Evolutionary conservation across 345 rosid species (phyloP).

Genomic region (Adansonia digitata): DNA sequence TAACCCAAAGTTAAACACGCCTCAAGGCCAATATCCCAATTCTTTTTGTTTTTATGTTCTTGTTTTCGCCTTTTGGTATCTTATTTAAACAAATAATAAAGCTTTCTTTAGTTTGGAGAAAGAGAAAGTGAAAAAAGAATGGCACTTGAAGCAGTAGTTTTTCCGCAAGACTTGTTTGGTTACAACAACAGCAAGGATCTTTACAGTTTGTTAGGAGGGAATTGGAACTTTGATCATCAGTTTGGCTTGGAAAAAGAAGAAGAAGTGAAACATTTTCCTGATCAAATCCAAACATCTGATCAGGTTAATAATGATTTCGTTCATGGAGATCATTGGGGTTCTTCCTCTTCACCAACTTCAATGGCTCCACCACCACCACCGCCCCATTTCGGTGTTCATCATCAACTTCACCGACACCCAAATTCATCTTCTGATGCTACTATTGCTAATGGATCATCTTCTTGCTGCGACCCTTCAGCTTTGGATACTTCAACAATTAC

Average conservation of each 20-base stretch:
- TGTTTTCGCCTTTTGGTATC: neutral
- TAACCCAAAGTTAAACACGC: constrained; percentile 14
- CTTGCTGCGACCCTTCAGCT: neutral
- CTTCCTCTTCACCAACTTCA: constrained; percentile 21
- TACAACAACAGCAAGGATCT: constrained; percentile 41
- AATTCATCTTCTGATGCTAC: constrained; percentile 20
- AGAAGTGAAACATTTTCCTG: constrained; percentile 28
- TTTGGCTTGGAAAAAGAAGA: constrained; percentile 20
- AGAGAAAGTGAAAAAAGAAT: constrained; percentile 22
- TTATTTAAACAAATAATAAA: constrained; percentile 3
- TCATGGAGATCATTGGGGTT: constrained; percentile 30
- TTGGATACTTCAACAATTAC: constrained; percentile 21
- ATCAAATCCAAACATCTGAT: neutral
- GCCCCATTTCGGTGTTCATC: neutral
- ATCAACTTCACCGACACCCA: constrained; percentile 16
- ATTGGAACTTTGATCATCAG: constrained; percentile 34
- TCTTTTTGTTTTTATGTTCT: neutral
- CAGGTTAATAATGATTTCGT: constrained; percentile 15
- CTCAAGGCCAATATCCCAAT: constrained; percentile 5
- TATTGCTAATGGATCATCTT: neutral
- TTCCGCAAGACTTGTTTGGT: constrained; percentile 44
- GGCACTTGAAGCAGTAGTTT: constrained; percentile 71
- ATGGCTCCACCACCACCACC: constrained; percentile 4
- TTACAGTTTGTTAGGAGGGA: constrained; percentile 35
- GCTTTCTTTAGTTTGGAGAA: neutral